Evolutionary conservation across 75 land plant genomes (phyloP).

Genomic region (Sequoiadendron giganteum): DNA sequence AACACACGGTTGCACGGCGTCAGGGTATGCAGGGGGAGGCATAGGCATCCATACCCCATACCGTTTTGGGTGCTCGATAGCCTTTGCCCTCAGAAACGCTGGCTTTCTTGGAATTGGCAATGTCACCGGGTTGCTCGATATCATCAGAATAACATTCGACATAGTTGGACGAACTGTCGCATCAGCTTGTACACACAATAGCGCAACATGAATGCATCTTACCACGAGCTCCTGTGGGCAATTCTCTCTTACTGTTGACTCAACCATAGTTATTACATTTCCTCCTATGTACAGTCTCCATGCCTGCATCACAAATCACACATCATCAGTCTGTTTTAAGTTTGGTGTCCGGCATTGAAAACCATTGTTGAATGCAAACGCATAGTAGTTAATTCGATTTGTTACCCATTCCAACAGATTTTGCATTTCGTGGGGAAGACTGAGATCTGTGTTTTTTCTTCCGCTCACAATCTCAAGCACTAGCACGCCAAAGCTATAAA

Average conservation of each 20-base stretch:
- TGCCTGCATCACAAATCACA: constrained; percentile 5
- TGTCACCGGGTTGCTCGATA: constrained; percentile 15
- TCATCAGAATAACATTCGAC: constrained; percentile 23
- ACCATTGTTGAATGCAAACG: neutral
- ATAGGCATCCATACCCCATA: too few relatives aligned
- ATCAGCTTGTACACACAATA: constrained; percentile 30
- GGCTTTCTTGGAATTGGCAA: constrained; percentile 13
- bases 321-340: neutral
- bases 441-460: neutral
- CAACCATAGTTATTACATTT: neutral
- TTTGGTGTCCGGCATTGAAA: neutral
- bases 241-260: neutral
- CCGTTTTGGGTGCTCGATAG: neutral
- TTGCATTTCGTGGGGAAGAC: neutral
- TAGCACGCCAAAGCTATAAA: constrained; percentile 16
- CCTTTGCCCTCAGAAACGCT: constrained; percentile 1
- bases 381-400: neutral
- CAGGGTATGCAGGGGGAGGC: too few relatives aligned
- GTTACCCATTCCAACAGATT: neutral
- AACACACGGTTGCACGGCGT: too few relatives aligned
- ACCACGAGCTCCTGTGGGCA: constrained; percentile 11
- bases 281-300: constrained; percentile 14
- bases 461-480: constrained; percentile 14
- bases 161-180: constrained; percentile 17
- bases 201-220: constrained; percentile 25